phyloP scores from a whole-genome alignment of 768 basidiomycete genomes.

The Xerocomellus chrysenteron region DNA sequence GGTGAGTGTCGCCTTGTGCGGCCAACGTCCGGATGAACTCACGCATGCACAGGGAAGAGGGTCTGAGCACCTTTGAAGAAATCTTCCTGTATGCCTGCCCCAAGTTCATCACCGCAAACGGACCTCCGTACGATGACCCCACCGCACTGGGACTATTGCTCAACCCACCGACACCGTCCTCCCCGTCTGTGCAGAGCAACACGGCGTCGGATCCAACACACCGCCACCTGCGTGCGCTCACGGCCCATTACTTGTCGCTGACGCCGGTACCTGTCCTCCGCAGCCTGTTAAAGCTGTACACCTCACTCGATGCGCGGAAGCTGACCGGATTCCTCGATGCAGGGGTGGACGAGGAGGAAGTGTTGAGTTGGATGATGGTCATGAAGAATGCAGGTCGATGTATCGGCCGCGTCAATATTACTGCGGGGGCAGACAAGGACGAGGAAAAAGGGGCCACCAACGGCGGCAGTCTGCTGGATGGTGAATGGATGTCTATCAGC shows the following conservation, averaged over 20 bases:
- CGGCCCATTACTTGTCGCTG: constrained; percentile 75
- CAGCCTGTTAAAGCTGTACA: constrained; percentile 94
- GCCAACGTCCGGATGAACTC: not conserved
- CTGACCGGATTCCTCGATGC: constrained; percentile 84
- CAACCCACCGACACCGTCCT: constrained; percentile 37
- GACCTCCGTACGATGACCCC: constrained; percentile 89
- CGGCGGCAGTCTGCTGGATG: constrained; percentile 64
- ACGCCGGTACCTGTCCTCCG: constrained; percentile 80
- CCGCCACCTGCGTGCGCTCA: constrained; percentile 82
- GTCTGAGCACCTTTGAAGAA: constrained; percentile 46
- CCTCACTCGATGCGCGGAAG: constrained; percentile 87
- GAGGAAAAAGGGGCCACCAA: constrained; percentile 19
- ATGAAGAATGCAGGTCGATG: constrained; percentile 88
- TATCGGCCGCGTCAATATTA: constrained; percentile 41
- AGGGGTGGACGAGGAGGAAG: constrained; percentile 82
- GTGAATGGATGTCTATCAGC: constrained; percentile 84
- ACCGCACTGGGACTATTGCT: constrained; percentile 53
- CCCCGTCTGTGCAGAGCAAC: constrained; percentile 20
- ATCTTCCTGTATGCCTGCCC: constrained; percentile 94
- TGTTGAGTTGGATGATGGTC: constrained; percentile 96
- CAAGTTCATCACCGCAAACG: constrained; percentile 93
- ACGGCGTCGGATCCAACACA: constrained; percentile 63
- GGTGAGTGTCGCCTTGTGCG: constrained; percentile 48
- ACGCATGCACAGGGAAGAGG: constrained; percentile 52
- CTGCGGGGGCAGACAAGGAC: constrained; percentile 46